Evolutionary conservation across 1,139 yeast species (phyloP), one percentile per base, ranked within the genome.

Genomic region (Nadsonia starkeyi-henricii): DNA sequence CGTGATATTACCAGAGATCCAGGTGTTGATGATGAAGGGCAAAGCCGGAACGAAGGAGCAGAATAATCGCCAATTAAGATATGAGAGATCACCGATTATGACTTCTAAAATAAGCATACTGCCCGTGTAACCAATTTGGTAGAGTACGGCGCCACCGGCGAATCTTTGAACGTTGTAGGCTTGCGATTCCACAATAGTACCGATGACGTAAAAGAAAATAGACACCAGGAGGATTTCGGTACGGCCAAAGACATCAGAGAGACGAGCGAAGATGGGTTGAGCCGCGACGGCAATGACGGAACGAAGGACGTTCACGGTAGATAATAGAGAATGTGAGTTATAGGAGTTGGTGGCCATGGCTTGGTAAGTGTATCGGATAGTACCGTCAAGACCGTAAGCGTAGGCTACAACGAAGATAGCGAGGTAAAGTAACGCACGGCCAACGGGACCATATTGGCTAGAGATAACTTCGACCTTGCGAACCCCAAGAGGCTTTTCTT

Each of bases 21-120:
- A 83, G 18, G 91, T 80, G 61, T 81, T 83, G 62, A 83, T 79
- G 55, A 83, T 76, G 56, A 74, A 79, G 2, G 91, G 91, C 56
- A 77, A 67, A 3, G 85, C 77, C 19, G 88, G 86, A 30, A 78
- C 67, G 55, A 79, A 75, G 33, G 81, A 74, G 53, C 72, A 72
- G 45, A 75, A 70, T 56, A 82, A 70, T 67, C 91, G 77, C 84
- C 88, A 81, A 61, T 78, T 79, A 57, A 82, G 69, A 53, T 72
- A 68, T 7, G 89, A 79, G 59, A 77, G 71, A 62, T 83, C 93
- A 5, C 84, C 80, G 51, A 78, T 63, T 47, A 81, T 68, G 44
- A 82, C 65, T 56, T 77, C 74, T 47, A 80, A 63, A 48, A 79
- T 64, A 46, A 82, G 67, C 45, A 77, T 67, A 37, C 77, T 69